Conservation (phyloP, 2,329 filamentous ascomycete species). For the Herpotrichia juniperi region DNA sequence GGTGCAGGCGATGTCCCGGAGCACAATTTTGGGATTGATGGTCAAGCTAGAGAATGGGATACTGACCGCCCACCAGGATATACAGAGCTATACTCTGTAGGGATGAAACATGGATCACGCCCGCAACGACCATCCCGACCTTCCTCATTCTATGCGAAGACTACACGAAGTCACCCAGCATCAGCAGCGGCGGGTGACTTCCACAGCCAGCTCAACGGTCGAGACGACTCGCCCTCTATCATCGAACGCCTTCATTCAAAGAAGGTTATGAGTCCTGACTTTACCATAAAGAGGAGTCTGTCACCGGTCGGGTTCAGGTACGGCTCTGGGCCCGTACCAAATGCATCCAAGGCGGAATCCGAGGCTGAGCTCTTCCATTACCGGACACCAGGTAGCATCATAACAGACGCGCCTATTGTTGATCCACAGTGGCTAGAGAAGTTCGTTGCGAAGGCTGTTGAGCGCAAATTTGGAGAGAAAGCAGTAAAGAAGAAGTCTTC, state of each 20-base stretch:
- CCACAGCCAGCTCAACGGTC: neutral
- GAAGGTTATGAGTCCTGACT: neutral
- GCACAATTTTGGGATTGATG: slow-evolving; percentile 19
- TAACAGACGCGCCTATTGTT: neutral
- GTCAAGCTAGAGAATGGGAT: slow-evolving; percentile 2
- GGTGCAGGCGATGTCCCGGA: slow-evolving; percentile 27
- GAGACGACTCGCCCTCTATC: neutral
- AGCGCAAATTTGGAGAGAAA: slow-evolving; percentile 18
- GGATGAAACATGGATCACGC: neutral
- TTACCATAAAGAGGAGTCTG: slow-evolving; percentile 6
- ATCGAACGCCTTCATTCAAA: neutral
- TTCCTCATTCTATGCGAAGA: slow-evolving; percentile 20
- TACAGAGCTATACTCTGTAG: neutral
- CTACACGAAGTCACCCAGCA: slow-evolving; percentile 9
- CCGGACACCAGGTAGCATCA: neutral
- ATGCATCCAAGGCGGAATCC: neutral
- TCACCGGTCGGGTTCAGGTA: slow-evolving; percentile 25
- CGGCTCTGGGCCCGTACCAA: slow-evolving; percentile 33
- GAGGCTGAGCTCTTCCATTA: slow-evolving; percentile 1
- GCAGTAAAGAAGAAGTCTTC: slow-evolving; percentile 5
- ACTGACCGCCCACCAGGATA: neutral
- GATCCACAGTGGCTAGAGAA: neutral
- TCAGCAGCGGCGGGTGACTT: slow-evolving; percentile 8
- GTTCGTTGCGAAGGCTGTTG: neutral
- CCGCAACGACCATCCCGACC: slow-evolving; percentile 7